Base-by-base conservation (phyloP, 768 basidiomycete species). In the Pleurotus djamor region DNA sequence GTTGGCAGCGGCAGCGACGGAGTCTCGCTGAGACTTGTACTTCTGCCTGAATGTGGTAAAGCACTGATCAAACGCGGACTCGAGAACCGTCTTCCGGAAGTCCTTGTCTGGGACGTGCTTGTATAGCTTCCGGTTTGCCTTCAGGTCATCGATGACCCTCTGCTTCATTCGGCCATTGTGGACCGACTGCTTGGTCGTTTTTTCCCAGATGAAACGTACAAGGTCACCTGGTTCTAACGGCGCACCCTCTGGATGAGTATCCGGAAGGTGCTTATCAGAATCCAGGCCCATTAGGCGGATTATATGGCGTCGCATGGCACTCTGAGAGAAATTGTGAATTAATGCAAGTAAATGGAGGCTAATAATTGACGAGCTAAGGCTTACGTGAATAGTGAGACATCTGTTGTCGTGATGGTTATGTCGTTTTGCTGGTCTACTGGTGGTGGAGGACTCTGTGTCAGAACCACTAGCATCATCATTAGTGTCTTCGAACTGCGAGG, bases 141-240 rank as follows among this genome's bases (percentile, higher is more conserved):
- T 85, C 59, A 92, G 71, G 66, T 91, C 87, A 6, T 75, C 74
- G 17, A 91, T 67, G 6, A 90, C 69, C 7, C 85, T 83, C 13
- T 76, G 71, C 72, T 87, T 91, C 89, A 91, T 91, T 12, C 81
- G 79, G 8, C 79, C 75, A 60, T 92, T 92, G 65, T 91, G 89
- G 16, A 84, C 79, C 1, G 89, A 91, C 64, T 91, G 87, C 60
- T 85, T 88, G 9, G 82, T 76, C 2, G 90, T 92, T 68, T 89
- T 89, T 61, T 87, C 84, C 90, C 90, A 92, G 4, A 90, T 85
- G 63, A 91, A 91, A 16, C 89, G 85, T 12, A 91, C 76, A 1
- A 88, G 82, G n/a, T 85, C 80, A 17, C 76, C 68, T 9, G 74
- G 65, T 2, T 71, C 74, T 1, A 85, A 64, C 3, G 71, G 65